These are phyloP conservation scores for Pichia paraexigua DNA, from an alignment of 805 yeast species.

Conservation along the genomic window DNA sequence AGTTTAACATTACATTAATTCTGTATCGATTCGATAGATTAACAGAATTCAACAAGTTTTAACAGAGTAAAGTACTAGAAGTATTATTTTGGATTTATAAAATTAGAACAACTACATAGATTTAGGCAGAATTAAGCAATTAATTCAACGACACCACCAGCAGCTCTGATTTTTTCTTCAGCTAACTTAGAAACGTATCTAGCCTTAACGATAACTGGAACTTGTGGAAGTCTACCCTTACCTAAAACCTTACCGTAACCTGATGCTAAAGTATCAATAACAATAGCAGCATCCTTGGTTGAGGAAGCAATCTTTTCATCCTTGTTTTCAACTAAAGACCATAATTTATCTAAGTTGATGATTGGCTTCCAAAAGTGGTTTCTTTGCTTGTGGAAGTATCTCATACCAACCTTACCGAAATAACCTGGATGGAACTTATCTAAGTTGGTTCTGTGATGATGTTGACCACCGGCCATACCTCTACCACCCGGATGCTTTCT, in stretches of 20 bases:
- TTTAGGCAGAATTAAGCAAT: constrained; percentile 62
- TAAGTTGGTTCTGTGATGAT: constrained; percentile 99
- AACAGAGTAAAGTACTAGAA: not conserved
- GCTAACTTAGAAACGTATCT: constrained; percentile 99
- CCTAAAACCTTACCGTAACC: constrained; percentile 99
- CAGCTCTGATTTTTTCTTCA: constrained; percentile 99
- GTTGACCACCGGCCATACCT: constrained; percentile 99
- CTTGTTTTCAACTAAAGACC: constrained; percentile 95
- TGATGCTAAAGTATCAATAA: constrained; percentile 97
- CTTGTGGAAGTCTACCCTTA: constrained; percentile 96
- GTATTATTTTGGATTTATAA: not conserved
- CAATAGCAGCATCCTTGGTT: constrained; percentile 89
- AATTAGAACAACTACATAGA: not conserved
- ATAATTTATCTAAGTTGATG: constrained; percentile 95
- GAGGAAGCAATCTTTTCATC: constrained; percentile 85
- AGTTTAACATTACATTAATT: no score
- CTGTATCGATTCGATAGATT: not conserved
- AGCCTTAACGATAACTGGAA: constrained; percentile 98
- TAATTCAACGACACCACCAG: constrained; percentile 99
- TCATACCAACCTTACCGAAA: constrained; percentile 99
- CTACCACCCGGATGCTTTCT: constrained; percentile 99
- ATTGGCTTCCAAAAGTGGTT: constrained; percentile 97
- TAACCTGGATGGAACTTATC: constrained; percentile 99
- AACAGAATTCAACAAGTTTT: not conserved
- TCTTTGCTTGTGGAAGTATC: constrained; percentile 96